Conservation (phyloP, 139 green algal genomes). For the Yamagishiella unicocca region DNA sequence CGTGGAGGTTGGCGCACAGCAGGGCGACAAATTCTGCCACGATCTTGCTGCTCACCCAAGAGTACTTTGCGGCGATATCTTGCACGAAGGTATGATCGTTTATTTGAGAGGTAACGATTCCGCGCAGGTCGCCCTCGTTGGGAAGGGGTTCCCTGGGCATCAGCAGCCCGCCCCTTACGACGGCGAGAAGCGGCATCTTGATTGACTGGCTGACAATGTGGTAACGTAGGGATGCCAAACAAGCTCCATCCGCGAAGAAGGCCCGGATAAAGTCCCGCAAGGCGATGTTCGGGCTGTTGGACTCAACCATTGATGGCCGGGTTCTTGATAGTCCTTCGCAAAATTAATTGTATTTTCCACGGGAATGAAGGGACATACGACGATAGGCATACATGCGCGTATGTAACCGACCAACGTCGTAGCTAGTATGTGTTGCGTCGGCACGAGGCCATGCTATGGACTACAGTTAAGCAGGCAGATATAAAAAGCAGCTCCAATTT, state of each 20-base stretch:
- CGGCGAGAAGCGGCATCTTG: background rate
- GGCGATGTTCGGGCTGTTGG: background rate
- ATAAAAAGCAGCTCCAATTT: too few species aligned
- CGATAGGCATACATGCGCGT: too few species aligned
- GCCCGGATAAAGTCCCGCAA: background rate
- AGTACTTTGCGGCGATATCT: background rate
- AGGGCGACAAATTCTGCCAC: background rate
- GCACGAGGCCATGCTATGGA: too few species aligned
- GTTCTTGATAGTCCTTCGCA: too few species aligned
- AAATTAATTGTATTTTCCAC: too few species aligned
- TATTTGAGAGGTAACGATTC: background rate
- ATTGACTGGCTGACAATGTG: background rate
- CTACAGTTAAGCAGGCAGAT: too few species aligned
- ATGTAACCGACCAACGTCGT: too few species aligned
- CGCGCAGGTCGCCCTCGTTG: background rate
- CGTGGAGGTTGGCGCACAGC: background rate
- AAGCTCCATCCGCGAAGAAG: background rate
- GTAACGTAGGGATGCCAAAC: background rate
- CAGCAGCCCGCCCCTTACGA: background rate
- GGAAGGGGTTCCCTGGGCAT: background rate
- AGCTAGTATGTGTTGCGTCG: too few species aligned
- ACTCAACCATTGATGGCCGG: too few species aligned
- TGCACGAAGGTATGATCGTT: background rate
- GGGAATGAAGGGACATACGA: too few species aligned
- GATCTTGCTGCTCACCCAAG: background rate